Conservation (phyloP, 2,329 filamentous ascomycete species). For the Trichoderma pleuroti region DNA sequence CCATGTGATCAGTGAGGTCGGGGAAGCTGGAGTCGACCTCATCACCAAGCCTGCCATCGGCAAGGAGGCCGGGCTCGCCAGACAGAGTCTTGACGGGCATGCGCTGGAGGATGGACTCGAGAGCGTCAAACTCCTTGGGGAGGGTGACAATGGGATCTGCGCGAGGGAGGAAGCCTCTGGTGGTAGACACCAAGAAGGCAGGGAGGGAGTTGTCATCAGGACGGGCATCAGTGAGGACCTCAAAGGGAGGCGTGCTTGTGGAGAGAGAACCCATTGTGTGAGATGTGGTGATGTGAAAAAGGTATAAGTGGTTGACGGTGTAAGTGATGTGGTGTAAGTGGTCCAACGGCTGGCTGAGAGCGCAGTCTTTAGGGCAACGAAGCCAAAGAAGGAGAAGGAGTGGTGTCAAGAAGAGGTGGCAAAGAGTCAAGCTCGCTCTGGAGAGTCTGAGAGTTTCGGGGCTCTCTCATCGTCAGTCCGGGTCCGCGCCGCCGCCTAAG, state of each 20-base stretch:
- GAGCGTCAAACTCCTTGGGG: slow-evolving; percentile 67
- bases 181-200: slow-evolving; percentile 76
- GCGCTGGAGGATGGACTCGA: slow-evolving; percentile 68
- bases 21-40: slow-evolving; percentile 71
- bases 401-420: slow-evolving; percentile 7
- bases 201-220: slow-evolving; percentile 62
- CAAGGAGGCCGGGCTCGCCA: slow-evolving; percentile 74
- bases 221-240: slow-evolving; percentile 60
- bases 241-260: slow-evolving; percentile 42
- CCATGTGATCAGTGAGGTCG: slow-evolving; percentile 69
- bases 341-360: neutral
- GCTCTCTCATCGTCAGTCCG: slow-evolving; percentile 20
- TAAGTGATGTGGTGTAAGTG: slow-evolving; percentile 10
- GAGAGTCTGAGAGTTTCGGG: slow-evolving; percentile 1
- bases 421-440: neutral
- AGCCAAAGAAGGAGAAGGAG: neutral
- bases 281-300: neutral
- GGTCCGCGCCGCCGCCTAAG: slow-evolving; percentile 40
- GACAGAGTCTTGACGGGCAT: slow-evolving; percentile 76
- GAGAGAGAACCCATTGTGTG: slow-evolving; percentile 41
- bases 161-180: slow-evolving; percentile 70
- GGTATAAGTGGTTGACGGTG: slow-evolving; percentile 13
- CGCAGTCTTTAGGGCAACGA: neutral
- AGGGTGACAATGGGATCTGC: slow-evolving; percentile 60
- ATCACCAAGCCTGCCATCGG: slow-evolving; percentile 68